phyloP scores from a whole-genome alignment of 2,329 filamentous ascomycete species.

The Gyromitra esculenta region DNA sequence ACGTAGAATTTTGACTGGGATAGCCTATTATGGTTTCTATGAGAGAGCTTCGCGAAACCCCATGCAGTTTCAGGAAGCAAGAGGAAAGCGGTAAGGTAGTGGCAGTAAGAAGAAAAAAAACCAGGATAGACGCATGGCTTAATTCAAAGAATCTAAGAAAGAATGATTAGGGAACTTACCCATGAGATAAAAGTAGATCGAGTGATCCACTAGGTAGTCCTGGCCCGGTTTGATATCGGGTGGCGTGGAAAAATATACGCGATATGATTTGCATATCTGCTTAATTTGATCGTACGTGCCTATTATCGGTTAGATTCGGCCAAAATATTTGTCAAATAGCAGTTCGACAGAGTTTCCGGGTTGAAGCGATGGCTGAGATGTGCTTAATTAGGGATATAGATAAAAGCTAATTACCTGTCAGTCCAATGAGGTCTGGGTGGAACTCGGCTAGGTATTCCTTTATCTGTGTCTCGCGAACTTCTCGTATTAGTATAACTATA shows the following conservation, averaged over 20 bases:
- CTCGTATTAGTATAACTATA: slow-evolving; percentile 13
- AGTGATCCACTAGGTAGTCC: slow-evolving; percentile 98
- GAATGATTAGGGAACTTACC: slow-evolving; percentile 63
- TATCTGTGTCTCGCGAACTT: slow-evolving; percentile 61
- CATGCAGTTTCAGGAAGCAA: neutral
- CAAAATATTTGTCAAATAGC: slow-evolving; percentile 1
- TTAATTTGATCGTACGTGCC: slow-evolving; percentile 95
- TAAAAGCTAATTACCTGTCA: slow-evolving; percentile 67
- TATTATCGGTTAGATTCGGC: slow-evolving; percentile 23
- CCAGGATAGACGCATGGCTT: slow-evolving; percentile 12
- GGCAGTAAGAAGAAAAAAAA: neutral
- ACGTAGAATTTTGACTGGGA: neutral
- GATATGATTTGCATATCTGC: slow-evolving; percentile 91
- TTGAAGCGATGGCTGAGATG: slow-evolving; percentile 2
- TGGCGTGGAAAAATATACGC: slow-evolving; percentile 97
- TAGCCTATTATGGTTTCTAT: slow-evolving; percentile 3
- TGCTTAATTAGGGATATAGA: neutral
- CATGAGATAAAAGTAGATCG: slow-evolving; percentile 99
- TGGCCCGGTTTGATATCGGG: slow-evolving; percentile 86
- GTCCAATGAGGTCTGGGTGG: slow-evolving; percentile 82
- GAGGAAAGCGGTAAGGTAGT: neutral
- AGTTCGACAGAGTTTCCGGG: neutral
- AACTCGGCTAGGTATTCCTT: slow-evolving; percentile 91
- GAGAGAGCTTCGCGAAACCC: neutral
- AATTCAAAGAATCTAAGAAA: neutral